A percentile compares a stretch with the other conserved stretches of the same genome.
These are phyloP conservation scores for Paracoccidioides brasiliensis DNA, from an alignment of 2,329 filamentous ascomycete species.

Conservation along the genomic window DNA sequence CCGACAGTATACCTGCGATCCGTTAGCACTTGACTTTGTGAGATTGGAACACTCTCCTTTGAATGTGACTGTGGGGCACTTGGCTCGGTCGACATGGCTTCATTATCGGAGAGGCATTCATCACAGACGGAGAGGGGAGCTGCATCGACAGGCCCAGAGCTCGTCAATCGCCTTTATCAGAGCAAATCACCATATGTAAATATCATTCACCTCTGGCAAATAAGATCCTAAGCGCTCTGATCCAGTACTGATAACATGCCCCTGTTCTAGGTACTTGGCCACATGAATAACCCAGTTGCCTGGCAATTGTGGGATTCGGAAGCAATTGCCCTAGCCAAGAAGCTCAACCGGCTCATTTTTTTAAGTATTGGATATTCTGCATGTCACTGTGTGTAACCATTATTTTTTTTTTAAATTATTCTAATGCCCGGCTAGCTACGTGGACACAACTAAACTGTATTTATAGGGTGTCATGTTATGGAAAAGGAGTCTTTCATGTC, in stretches of 20 bases:
- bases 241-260: neutral
- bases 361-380: conserved; percentile 90
- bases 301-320: conserved; percentile 84
- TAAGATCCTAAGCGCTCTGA: neutral
- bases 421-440: too few relatives aligned
- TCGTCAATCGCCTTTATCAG: conserved; percentile 45
- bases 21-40: neutral
- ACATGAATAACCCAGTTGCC: conserved; percentile 68
- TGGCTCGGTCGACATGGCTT: conserved; percentile 14
- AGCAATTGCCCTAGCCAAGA: conserved; percentile 61
- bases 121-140: conserved; percentile 16
- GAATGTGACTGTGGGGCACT: neutral
- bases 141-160: conserved; percentile 14
- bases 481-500: conserved; percentile 84
- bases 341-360: conserved; percentile 78
- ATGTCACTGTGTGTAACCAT: conserved; percentile 62
- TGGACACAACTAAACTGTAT: neutral
- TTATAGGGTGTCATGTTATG: conserved; percentile 75
- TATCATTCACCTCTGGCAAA: conserved; percentile 3
- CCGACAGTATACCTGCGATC: neutral
- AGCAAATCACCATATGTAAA: conserved; percentile 56
- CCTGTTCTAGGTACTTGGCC: conserved; percentile 48
- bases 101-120: conserved; percentile 17
- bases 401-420: neutral
- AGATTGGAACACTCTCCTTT: neutral